These are phyloP conservation scores for Sextonia rubra DNA, from an alignment of 164 flowering plant species.

Conservation along the genomic window DNA sequence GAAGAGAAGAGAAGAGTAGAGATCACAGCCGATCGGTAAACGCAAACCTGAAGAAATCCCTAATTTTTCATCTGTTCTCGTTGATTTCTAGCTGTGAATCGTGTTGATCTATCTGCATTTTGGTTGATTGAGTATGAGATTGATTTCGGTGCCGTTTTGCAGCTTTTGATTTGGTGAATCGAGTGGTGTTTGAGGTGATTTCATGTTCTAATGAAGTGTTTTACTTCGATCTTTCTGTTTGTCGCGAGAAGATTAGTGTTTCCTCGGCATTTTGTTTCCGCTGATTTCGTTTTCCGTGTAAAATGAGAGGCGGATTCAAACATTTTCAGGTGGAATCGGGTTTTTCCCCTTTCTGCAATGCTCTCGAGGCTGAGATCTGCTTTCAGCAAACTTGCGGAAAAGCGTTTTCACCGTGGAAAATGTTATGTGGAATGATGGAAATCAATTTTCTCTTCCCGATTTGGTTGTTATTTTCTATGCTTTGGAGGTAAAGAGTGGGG, in stretches of 20 bases:
- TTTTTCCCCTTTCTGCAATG: not conserved
- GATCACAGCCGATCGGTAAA: not conserved
- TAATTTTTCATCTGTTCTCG: not conserved
- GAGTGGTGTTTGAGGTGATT: not conserved
- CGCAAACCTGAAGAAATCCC: not conserved
- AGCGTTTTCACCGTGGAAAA: too few relatives aligned
- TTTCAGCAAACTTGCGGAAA: too few relatives aligned
- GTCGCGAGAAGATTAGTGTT: not conserved
- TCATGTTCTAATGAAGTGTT: not conserved
- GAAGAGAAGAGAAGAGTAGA: not conserved
- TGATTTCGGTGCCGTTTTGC: not conserved
- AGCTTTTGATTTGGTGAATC: not conserved
- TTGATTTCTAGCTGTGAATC: not conserved
- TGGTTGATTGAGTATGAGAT: not conserved
- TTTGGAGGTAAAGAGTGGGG: too few relatives aligned
- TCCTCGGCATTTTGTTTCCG: not conserved
- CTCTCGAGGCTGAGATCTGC: not conserved
- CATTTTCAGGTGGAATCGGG: not conserved
- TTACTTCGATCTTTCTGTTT: not conserved
- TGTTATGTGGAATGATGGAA: too few relatives aligned
- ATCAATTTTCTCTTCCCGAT: too few relatives aligned
- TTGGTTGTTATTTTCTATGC: too few relatives aligned
- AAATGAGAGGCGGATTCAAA: not conserved
- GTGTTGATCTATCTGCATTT: not conserved
- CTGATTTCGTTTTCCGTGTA: not conserved